Base-by-base conservation (phyloP, 179 eudicot species). In the Dionaea muscipula region DNA sequence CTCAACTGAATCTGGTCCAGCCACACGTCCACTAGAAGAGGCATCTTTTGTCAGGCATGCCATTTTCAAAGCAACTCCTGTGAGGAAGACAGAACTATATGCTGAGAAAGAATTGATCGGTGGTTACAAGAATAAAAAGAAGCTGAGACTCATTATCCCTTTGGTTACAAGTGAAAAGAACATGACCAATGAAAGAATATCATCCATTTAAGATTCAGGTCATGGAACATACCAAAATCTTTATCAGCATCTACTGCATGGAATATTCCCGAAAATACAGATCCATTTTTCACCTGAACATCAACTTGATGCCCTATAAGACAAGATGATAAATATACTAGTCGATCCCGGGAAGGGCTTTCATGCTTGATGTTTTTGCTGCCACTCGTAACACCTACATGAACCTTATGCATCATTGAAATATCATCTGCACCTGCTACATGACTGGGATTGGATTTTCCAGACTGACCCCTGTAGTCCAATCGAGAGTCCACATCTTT, bases 221-320 rank as follows among this genome's bases (percentile, higher is more conserved):
- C 18, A 41, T 26, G 0, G 51, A 51, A 61, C 86, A 56, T 80
- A 89, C 99, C 96, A 68, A 81, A 81, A 63, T 89, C 90, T 60
- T 67, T 69, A 48, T 82, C 88, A 48, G 82, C 66, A 62, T 78
- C 79, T 53, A 83, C 73, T 14, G 94, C 80, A 72, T 93, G 96
- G 63, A 88, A 81, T 69, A 93, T 70, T 63, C 99, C 94, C 53
- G 84, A 72, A 65, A 53, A 83, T 26, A 79, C 67, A 51, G 95
- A 83, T 49, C 99, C 99, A 72, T 79, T 83, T 68, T 74, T 68
- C 69, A 93, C 84, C 66, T 88, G 95, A 69, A 93, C 94, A 66
- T 93, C 96, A 60, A 93, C 99, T 38, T 78, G 85, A 63, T 79
- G 95, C 57, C 99, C 99, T 55, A 89, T 76, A 52, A 89, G 82